Base-by-base conservation (phyloP, 352 stramenopile genomes). In the Globisporangium spinosum region DNA sequence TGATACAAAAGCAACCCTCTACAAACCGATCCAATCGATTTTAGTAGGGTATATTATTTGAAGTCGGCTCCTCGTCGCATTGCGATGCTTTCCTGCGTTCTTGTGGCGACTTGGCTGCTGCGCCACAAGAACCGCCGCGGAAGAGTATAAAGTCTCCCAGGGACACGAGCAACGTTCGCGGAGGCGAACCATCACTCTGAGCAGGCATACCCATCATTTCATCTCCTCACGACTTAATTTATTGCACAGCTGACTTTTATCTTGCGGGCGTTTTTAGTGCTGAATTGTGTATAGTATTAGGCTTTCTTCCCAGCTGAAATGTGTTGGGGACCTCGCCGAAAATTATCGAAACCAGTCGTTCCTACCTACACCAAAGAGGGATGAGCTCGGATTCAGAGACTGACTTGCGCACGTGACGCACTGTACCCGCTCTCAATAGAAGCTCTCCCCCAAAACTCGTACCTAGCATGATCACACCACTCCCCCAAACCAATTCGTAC, bases 181-280 rank as follows among this genome's bases (percentile, higher is more conserved):
- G 32, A 38, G 40, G 17, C 17, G 43, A 58, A 79, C 71, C 74
- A 68, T 76, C 74, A 78, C 66, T 78, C 69, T 71, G 55, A n/a
- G 9, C 17, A 49, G 32, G 23, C 66, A 55, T 40, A 56, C 68
- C 45, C 53, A 61, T 53, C 62, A 74, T 68, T 76, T 73, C 65
- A 76, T 70, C 62, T 38, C 53, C 69, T 13, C 23, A 13, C 4
- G 25, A 8, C 13, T 22, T 45, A 76, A 62, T 80, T 35, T 32
- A 23, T 9, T 10, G 29, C 38, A 13, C 13, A 62, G 13, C 54
- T 1, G 1, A 9, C 25, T 47, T 10, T 0, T 0, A 0, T 0
- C 38, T 73, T 79, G 75, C 75, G 70, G 67, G 17, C 32, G 7
- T n/a, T 49, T 47, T n/a, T 22, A 49, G 15, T 49, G 3, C 2